Percentiles rank a stretch among this genome's conserved stretches.
These are phyloP conservation scores for Rhizoctonia solani DNA, from an alignment of 1,284 basidiomycete species.

Conservation along the genomic window DNA sequence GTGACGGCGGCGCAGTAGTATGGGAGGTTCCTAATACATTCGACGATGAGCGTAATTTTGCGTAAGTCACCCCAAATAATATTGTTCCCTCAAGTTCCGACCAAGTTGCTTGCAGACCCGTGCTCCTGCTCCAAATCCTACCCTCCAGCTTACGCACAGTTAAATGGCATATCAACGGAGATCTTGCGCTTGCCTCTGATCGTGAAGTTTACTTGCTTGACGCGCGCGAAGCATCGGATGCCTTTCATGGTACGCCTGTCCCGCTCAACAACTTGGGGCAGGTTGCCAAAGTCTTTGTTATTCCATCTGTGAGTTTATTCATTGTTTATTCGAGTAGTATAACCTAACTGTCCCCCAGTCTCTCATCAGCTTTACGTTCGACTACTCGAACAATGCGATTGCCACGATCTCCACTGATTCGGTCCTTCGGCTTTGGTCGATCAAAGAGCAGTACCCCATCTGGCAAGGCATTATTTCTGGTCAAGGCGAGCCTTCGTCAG, in stretches of 20 bases:
- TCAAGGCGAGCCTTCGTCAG: slow-evolving; percentile 74
- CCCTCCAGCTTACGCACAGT: slow-evolving; percentile 63
- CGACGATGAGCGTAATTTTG: slow-evolving; percentile 65
- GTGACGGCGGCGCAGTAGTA: slow-evolving; percentile 81
- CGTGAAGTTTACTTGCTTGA: slow-evolving; percentile 73
- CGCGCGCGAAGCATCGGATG: slow-evolving; percentile 60
- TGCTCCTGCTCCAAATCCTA: slow-evolving; percentile 70
- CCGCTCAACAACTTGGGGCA: slow-evolving; percentile 66
- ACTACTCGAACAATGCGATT: slow-evolving; percentile 68
- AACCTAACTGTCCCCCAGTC: slow-evolving; percentile 51
- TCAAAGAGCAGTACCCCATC: slow-evolving; percentile 71
- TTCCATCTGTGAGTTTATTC: slow-evolving; percentile 62
- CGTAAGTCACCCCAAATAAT: slow-evolving; percentile 55
- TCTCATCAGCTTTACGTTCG: slow-evolving; percentile 79
- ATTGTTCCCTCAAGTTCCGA: background rate
- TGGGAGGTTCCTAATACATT: slow-evolving; percentile 81
- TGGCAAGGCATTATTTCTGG: slow-evolving; percentile 72
- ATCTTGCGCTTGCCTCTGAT: slow-evolving; percentile 76
- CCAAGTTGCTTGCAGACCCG: slow-evolving; percentile 54
- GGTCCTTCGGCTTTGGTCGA: slow-evolving; percentile 75
- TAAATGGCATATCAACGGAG: slow-evolving; percentile 79
- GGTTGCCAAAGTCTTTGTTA: slow-evolving; percentile 65
- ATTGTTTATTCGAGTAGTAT: background rate
- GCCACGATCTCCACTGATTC: slow-evolving; percentile 80
- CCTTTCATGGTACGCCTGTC: slow-evolving; percentile 63